phyloP scores from a whole-genome alignment of 148 eudicot species.

The Camellia japonica region DNA sequence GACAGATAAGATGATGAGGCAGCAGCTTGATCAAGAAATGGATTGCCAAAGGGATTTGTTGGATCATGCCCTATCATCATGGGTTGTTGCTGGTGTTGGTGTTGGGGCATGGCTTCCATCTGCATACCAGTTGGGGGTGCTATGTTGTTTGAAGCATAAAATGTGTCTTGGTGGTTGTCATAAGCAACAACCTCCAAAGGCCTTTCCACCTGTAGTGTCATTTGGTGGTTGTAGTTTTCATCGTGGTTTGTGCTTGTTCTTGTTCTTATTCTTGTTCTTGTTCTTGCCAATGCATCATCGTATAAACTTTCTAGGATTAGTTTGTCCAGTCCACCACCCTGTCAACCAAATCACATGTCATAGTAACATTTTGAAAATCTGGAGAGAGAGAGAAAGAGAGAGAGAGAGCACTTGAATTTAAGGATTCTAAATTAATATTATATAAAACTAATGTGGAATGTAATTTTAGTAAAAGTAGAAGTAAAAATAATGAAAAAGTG shows the following conservation, averaged over 20 bases:
- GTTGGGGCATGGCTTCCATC: slow-evolving; percentile 6
- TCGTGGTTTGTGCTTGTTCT: slow-evolving; percentile 12
- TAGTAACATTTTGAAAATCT: no score
- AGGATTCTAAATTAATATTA: no score
- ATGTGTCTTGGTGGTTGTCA: background rate
- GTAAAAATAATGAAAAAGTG: no score
- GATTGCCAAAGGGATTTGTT: slow-evolving; percentile 24
- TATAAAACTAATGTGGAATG: no score
- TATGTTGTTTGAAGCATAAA: background rate
- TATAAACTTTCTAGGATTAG: background rate
- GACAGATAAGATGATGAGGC: no score
- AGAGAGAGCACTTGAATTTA: no score
- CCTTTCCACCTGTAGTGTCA: slow-evolving; percentile 4
- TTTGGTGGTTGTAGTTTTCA: slow-evolving; percentile 9
- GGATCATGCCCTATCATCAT: slow-evolving; percentile 8
- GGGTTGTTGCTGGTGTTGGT: slow-evolving; percentile 17
- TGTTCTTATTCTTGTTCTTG: no score
- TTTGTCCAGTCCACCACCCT: background rate
- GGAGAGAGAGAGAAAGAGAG: no score
- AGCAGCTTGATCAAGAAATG: slow-evolving; percentile 13
- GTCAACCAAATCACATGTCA: background rate
- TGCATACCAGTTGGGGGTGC: slow-evolving; percentile 4
- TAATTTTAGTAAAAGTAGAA: no score
- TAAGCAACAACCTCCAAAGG: slow-evolving; percentile 14
- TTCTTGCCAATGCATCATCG: slow-evolving; percentile 12